Evolutionary conservation across 495 filamentous ascomycete genomes (phyloP).

Genomic region (Pyrenula massariospora): DNA sequence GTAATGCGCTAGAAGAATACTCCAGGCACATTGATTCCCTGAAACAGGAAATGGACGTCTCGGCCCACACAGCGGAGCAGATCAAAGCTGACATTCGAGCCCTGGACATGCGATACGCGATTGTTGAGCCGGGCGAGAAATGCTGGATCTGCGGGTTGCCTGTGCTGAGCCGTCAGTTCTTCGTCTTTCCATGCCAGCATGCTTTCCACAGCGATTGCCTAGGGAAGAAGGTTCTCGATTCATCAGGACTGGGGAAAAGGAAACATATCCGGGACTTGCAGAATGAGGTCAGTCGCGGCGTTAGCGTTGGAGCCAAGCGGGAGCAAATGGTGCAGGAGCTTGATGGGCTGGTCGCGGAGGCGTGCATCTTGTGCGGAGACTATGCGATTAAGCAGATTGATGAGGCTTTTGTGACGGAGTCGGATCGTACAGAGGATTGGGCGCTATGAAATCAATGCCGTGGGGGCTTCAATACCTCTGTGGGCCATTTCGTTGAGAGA

Average conservation of each 20-base stretch:
- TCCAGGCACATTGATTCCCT: constrained; percentile 76
- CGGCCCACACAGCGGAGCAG: constrained; percentile 70
- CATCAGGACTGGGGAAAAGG: constrained; percentile 57
- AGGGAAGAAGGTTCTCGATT: constrained; percentile 67
- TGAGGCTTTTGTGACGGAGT: constrained; percentile 68
- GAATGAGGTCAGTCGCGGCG: constrained; percentile 60
- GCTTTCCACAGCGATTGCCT: constrained; percentile 93
- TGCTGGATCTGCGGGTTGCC: constrained; percentile 83
- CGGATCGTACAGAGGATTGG: constrained; percentile 74
- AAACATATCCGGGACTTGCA: constrained; percentile 78
- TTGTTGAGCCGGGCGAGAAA: constrained; percentile 91
- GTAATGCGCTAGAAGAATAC: constrained; percentile 84
- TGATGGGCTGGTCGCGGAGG: constrained; percentile 69
- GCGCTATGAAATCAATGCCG: constrained; percentile 39
- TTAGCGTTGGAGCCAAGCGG: constrained; percentile 50
- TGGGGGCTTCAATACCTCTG: neutral
- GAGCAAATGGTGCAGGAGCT: constrained; percentile 81
- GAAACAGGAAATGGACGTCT: constrained; percentile 94
- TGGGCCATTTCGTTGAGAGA: too few species aligned
- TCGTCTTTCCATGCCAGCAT: constrained; percentile 96
- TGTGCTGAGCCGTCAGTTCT: constrained; percentile 81
- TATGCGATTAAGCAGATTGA: constrained; percentile 88
- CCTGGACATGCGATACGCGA: constrained; percentile 81
- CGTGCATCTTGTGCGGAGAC: constrained; percentile 74
- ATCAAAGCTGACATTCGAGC: constrained; percentile 78